Percentiles rank a stretch among this genome's conserved stretches.
phyloP scores from a whole-genome alignment of 257 asterid species.

The Fraxinus anomala region DNA sequence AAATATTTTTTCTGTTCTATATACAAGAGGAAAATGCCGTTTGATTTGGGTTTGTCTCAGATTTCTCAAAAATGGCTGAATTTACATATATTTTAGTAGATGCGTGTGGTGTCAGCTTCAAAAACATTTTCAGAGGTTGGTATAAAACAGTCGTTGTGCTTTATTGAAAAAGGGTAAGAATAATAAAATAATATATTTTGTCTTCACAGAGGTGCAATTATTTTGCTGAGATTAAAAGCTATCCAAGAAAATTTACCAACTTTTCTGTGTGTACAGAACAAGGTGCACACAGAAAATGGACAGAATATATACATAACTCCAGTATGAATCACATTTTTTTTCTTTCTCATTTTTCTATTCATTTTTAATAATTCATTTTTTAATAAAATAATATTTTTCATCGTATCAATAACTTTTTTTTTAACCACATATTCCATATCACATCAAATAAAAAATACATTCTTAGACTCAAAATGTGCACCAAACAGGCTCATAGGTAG shows the following conservation, averaged over 20 bases:
- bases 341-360: too few species aligned
- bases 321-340: too few species aligned
- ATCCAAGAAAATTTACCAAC: neutral
- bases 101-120: slow-evolving; percentile 29
- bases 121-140: slow-evolving; percentile 21
- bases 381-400: too few species aligned
- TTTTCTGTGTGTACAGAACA: too few species aligned
- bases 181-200: neutral
- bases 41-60: slow-evolving; percentile 31
- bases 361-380: too few species aligned
- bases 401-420: too few species aligned
- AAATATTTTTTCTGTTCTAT: slow-evolving; percentile 15
- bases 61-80: slow-evolving; percentile 12
- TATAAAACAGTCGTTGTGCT: slow-evolving; percentile 24
- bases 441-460: too few species aligned
- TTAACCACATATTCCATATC: too few species aligned
- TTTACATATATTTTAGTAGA: neutral
- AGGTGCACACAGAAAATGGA: too few species aligned
- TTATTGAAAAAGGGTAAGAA: slow-evolving; percentile 2
- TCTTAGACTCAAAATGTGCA: too few species aligned
- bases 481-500: too few species aligned
- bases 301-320: too few species aligned
- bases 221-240: slow-evolving; percentile 12
- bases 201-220: slow-evolving; percentile 29
- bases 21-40: slow-evolving; percentile 1